These are phyloP conservation scores for Candida arabinofermentans DNA, from an alignment of 805 yeast species.

Conservation along the genomic window DNA sequence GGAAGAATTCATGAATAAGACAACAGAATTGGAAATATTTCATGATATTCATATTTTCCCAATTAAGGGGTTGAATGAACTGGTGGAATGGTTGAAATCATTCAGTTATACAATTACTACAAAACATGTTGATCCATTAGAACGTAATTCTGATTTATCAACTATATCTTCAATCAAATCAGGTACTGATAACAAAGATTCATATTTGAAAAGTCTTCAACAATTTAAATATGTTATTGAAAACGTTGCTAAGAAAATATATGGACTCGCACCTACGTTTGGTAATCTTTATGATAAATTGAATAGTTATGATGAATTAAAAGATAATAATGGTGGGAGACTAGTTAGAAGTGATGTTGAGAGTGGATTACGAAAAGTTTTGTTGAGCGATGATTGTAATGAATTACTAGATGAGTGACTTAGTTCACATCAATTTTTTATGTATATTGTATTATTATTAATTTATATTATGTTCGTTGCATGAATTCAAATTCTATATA, in stretches of 20 bases:
- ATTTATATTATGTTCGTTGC: background rate
- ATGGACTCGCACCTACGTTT: slow-evolving; percentile 29
- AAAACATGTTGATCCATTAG: slow-evolving; percentile 50
- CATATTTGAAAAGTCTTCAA: slow-evolving; percentile 45
- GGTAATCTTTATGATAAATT: slow-evolving; percentile 31
- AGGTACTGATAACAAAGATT: slow-evolving; percentile 44
- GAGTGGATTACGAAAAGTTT: slow-evolving; percentile 41
- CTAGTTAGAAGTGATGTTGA: slow-evolving; percentile 45
- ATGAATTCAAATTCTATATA: background rate
- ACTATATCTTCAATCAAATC: slow-evolving; percentile 54
- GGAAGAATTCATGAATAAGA: slow-evolving; percentile 36
- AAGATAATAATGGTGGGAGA: slow-evolving; percentile 5
- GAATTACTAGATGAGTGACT: slow-evolving; percentile 30
- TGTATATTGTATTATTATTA: background rate
- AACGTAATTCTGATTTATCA: slow-evolving; percentile 51
- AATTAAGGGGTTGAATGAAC: slow-evolving; percentile 43
- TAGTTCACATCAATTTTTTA: too few species aligned
- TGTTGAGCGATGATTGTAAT: slow-evolving; percentile 48
- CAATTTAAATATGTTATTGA: slow-evolving; percentile 59
- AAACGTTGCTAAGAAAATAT: slow-evolving; percentile 42
- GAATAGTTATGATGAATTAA: background rate
- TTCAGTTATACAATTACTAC: slow-evolving; percentile 53
- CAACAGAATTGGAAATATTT: slow-evolving; percentile 44
- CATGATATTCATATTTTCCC: slow-evolving; percentile 48
- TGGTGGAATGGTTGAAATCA: slow-evolving; percentile 49